Evolutionary conservation across 2,329 filamentous ascomycete genomes (phyloP).

Genomic region (Parastagonospora avenae): DNA sequence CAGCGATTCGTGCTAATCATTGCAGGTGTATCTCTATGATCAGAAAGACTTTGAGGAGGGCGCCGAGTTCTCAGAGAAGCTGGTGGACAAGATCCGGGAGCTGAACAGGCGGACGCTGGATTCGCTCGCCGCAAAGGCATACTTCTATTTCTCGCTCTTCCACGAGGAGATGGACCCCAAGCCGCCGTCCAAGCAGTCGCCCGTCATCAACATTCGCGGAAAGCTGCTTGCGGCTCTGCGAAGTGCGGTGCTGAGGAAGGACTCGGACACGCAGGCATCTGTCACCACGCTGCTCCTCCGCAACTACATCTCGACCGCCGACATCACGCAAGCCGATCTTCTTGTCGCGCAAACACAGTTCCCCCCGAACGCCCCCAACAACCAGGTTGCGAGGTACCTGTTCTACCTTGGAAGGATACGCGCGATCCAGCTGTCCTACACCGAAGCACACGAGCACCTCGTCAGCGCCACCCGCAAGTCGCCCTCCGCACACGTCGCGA

Average conservation of each 20-base stretch:
- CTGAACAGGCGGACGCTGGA: conserved; percentile 94
- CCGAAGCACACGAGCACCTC: conserved; percentile 92
- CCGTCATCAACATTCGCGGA: conserved; percentile 84
- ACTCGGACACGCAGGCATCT: conserved; percentile 94
- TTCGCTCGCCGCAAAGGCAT: conserved; percentile 90
- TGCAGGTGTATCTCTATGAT: conserved; percentile 86
- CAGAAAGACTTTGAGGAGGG: conserved; percentile 80
- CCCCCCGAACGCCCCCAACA: conserved; percentile 91
- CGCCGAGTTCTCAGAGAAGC: conserved; percentile 79
- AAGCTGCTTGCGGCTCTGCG: conserved; percentile 85
- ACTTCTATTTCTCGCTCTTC: conserved; percentile 98
- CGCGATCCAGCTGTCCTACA: conserved; percentile 95
- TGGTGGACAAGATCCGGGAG: conserved; percentile 83
- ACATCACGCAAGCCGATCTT: conserved; percentile 95
- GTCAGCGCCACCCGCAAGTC: conserved; percentile 94
- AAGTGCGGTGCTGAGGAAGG: conserved; percentile 95
- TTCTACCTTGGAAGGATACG: conserved; percentile 98
- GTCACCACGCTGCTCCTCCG: conserved; percentile 93
- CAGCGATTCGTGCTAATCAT: conserved; percentile 14
- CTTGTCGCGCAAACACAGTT: conserved; percentile 96
- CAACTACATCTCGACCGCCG: conserved; percentile 94
- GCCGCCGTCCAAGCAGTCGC: conserved; percentile 85
- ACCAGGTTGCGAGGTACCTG: conserved; percentile 94
- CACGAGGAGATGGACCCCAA: conserved; percentile 87
- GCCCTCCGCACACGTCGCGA: conserved; percentile 83